phyloP scores from a whole-genome alignment of 2,329 filamentous ascomycete genomes.

The Sarocladiaceae sp. region DNA sequence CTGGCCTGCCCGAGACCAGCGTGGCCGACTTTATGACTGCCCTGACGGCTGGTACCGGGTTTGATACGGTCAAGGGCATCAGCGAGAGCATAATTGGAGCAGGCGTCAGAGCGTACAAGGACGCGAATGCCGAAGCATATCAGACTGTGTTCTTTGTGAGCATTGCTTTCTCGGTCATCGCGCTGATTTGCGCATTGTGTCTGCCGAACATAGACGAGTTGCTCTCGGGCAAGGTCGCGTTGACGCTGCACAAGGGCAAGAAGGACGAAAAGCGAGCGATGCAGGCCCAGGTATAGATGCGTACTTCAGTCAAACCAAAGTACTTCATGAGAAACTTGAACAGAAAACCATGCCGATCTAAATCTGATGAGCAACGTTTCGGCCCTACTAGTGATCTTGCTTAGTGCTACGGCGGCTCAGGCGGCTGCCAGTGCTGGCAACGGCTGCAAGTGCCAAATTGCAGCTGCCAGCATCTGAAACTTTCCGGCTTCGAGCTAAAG shows the following conservation, averaged over 20 bases:
- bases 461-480: too few relatives aligned
- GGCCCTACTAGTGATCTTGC: too few relatives aligned
- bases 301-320: too few relatives aligned
- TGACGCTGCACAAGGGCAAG: conserved; percentile 23
- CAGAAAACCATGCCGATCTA: too few relatives aligned
- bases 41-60: conserved; percentile 21
- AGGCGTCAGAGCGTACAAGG: conserved; percentile 23
- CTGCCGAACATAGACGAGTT: conserved; percentile 27
- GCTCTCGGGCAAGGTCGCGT: conserved; percentile 25
- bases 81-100: conserved; percentile 22
- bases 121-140: conserved; percentile 27
- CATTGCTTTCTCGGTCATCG: conserved; percentile 27
- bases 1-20: conserved; percentile 29
- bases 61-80: conserved; percentile 23
- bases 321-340: too few relatives aligned
- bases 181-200: conserved; percentile 23
- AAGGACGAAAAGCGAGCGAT: conserved; percentile 15
- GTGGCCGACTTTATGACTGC: conserved; percentile 27
- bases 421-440: too few relatives aligned
- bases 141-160: conserved; percentile 27
- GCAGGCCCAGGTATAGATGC: conserved; percentile 1
- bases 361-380: too few relatives aligned
- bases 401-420: too few relatives aligned
- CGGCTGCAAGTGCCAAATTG: too few relatives aligned
- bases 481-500: too few relatives aligned